A percentile compares a stretch with the other conserved stretches of the same genome.
Conservation (phyloP, 208 protist genomes). For the Acanthamoeba divionensis region DNA sequence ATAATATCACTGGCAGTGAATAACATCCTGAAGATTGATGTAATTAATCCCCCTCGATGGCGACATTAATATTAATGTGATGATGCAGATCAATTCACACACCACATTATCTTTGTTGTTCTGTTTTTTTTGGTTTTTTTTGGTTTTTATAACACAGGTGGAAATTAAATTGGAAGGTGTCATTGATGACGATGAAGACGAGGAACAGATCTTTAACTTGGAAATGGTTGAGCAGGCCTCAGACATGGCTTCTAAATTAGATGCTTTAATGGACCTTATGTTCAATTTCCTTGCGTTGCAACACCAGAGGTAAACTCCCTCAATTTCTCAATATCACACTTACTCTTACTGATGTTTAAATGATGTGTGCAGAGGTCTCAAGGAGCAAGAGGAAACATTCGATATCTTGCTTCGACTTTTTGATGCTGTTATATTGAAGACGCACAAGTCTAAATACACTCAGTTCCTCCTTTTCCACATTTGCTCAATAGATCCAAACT, state of each 20-base stretch:
- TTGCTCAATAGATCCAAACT: slow-evolving; percentile 28
- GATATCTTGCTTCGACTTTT: slow-evolving; percentile 55
- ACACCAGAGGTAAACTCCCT: neutral
- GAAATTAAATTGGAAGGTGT: slow-evolving; percentile 32
- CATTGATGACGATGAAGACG: neutral
- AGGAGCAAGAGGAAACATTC: slow-evolving; percentile 53
- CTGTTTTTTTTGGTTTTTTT: too few relatives aligned
- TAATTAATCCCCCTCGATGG: too few relatives aligned
- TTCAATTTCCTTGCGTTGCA: slow-evolving; percentile 8
- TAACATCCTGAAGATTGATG: slow-evolving; percentile 47
- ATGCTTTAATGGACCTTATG: slow-evolving; percentile 43
- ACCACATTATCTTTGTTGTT: too few relatives aligned
- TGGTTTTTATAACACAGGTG: neutral
- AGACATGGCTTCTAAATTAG: slow-evolving; percentile 51
- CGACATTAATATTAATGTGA: neutral
- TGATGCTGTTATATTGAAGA: slow-evolving; percentile 58
- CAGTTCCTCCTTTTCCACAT: slow-evolving; percentile 69
- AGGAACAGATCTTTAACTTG: slow-evolving; percentile 14
- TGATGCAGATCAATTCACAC: neutral
- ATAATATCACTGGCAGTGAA: slow-evolving; percentile 10
- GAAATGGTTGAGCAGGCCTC: slow-evolving; percentile 26
- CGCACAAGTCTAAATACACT: slow-evolving; percentile 68
- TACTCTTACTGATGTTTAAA: too few relatives aligned
- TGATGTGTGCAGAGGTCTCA: neutral
- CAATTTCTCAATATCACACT: too few relatives aligned